Evolutionary conservation across 306 rosid genomes (phyloP), one percentile per base, ranked within the genome.

Genomic region (Erythrophleum fordii): DNA sequence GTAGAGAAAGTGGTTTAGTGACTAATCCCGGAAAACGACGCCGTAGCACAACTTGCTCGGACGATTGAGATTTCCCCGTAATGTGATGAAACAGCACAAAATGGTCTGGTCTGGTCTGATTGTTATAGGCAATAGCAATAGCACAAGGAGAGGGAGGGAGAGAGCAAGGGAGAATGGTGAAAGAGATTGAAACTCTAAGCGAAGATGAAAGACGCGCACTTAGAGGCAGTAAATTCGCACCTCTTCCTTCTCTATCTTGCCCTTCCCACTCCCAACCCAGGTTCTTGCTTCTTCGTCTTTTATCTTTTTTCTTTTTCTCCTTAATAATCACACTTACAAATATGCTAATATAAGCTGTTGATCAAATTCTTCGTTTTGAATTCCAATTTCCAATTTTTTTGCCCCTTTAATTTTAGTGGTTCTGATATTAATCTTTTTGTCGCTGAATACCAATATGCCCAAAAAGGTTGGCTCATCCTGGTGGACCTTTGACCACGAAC

Each of bases 211-310:
- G 88, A 79, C 93, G 88, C 1, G 99, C 97, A 2, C 89, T 93
- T 64, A 72, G 97, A 22, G 97, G 97, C 52, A 95, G 99, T 87
- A 95, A 95, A 75, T 95, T 95, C 88, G 99, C 99, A 0, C 99
- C 99, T 39, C 97, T 95, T 37, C 88, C 92, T 26, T 70, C 87
- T 11, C 81, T 76, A 13, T 85, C 97, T 4, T 48, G 34, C 26
- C 13, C 86, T 55, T 81, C 92, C 44, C 80, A 83, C 7, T 56
- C 90, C 67, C 93, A 84, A 79, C 89, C 94, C 76, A 91, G 98
- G 98, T 94, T 58, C 56, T 64, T 49, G 45, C 11, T 16, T 73
- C 64, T 67, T 65, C 66, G 29, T 44, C 31, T 14, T 73, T 52
- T 26, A 60, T 66, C 0, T 0, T 25, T 7, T 3, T 68, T 8